Percentiles rank a stretch among this genome's conserved stretches.
phyloP scores from a whole-genome alignment of 805 yeast species.

The Cyberlindnera nakhonratchasimensis region DNA sequence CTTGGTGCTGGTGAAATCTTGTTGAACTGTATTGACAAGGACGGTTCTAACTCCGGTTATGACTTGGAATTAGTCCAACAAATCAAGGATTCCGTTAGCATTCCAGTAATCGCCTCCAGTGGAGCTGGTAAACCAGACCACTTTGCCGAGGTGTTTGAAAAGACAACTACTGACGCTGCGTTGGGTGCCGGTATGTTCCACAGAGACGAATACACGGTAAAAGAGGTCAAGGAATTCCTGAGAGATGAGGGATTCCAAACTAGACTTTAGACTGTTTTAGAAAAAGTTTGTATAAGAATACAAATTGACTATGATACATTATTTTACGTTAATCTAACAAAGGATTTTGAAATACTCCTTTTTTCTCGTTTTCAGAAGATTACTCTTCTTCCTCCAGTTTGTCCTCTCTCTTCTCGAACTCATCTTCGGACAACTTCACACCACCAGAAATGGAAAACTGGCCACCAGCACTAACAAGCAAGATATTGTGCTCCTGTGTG shows the following conservation, averaged over 20 bases:
- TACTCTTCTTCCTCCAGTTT: conserved; percentile 51
- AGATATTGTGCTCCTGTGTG: conserved; percentile 71
- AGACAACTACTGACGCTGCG: conserved; percentile 91
- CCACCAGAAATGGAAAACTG: conserved; percentile 94
- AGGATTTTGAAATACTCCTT: too few species aligned
- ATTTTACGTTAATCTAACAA: neutral
- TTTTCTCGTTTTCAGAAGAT: neutral
- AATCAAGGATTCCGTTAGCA: conserved; percentile 68
- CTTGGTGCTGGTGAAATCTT: conserved; percentile 96
- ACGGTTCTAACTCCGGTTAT: conserved; percentile 93
- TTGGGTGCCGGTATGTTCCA: conserved; percentile 99
- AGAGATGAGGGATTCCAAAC: conserved; percentile 61
- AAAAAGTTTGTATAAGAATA: neutral
- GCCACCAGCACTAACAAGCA: conserved; percentile 88
- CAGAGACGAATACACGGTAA: conserved; percentile 86
- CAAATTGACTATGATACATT: neutral
- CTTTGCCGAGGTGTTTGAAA: conserved; percentile 79
- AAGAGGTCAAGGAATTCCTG: conserved; percentile 72
- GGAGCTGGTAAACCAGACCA: conserved; percentile 96
- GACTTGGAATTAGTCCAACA: conserved; percentile 82
- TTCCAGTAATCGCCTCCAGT: conserved; percentile 96
- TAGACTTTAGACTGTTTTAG: conserved; percentile 44
- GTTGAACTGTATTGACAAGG: conserved; percentile 93
- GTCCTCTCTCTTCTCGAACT: conserved; percentile 41
- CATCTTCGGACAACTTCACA: conserved; percentile 38